Base-by-base conservation (phyloP, 257 asterid species). In the Jasminum sambac region DNA sequence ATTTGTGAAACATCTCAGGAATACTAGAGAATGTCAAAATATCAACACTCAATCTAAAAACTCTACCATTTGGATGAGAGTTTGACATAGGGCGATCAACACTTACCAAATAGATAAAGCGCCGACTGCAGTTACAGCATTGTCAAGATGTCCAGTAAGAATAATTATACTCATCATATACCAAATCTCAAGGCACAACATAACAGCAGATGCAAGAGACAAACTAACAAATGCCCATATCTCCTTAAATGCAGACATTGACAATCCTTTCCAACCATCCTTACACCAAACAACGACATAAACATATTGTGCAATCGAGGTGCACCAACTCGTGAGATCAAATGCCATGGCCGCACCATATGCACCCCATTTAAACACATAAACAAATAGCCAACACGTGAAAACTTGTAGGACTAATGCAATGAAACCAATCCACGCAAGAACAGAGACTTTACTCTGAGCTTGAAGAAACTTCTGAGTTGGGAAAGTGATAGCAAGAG, bases 121-220 rank as follows among this genome's bases (percentile, higher is more conserved):
- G 36, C 96, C 96, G 41, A 92, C 92, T 0, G 98, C 89, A 43
- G 62, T 74, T 17, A 88, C 93, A 0, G 97, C 96, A 74, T 86
- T 76, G 10, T 84, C 50, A 40, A 90, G 97, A 78, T 84, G 86
- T 4, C 98, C 98, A 0, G 96, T 77, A 9, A 92, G 87, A 37
- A 92, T 82, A 52, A 81, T 84, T 25, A 90, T 88, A 68, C 95
- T 87, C 95, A 77, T 90, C 89, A 87, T 81, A 66, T 92, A 92
- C 97, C 98, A 92, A 21, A 90, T 74, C 76, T 92, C 98, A 52
- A 92, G 74, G 80, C 98, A 92, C 63, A 90, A 37, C 98, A 92
- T 92, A 38, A 88, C 82, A 19, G 98, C 96, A 5, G 98, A 90
- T 2, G 96, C 96, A 34, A 92, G 67, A 0, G 98, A 92, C 5